A percentile compares a stretch with the other conserved stretches of the same genome.
Conservation (phyloP, 495 filamentous ascomycete genomes). For the Penicillium macrosclerotiorum region DNA sequence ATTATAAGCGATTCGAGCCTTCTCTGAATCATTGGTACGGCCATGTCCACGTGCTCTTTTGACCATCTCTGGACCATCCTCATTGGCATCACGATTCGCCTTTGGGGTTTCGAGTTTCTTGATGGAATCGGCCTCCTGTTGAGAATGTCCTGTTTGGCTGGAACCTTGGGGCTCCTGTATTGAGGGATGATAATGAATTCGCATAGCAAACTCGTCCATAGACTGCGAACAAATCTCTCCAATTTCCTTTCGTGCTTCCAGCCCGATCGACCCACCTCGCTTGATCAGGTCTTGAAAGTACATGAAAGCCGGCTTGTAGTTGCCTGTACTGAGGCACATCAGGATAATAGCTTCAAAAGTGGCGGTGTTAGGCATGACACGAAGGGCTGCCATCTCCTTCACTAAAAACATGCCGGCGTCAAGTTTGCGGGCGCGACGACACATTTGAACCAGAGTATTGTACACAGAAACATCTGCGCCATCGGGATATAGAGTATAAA, state of each 20-base stretch:
- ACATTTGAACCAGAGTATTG: slow-evolving; percentile 65
- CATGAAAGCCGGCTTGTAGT: slow-evolving; percentile 38
- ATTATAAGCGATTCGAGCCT: slow-evolving; percentile 1
- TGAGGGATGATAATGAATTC: slow-evolving; percentile 29
- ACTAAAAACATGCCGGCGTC: slow-evolving; percentile 65
- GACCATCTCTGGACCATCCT: neutral
- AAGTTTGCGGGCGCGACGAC: slow-evolving; percentile 46
- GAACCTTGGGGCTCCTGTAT: slow-evolving; percentile 14
- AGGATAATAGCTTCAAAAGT: slow-evolving; percentile 71
- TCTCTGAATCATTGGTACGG: neutral
- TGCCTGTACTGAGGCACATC: slow-evolving; percentile 53
- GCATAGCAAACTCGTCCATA: slow-evolving; percentile 29
- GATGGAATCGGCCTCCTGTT: slow-evolving; percentile 5
- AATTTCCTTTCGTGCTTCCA: slow-evolving; percentile 27
- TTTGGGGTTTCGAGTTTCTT: no score
- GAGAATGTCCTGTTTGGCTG: neutral
- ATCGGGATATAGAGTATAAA: slow-evolving; percentile 58
- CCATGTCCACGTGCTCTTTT: neutral
- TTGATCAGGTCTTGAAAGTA: slow-evolving; percentile 39
- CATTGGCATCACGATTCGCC: no score
- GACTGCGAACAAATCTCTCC: slow-evolving; percentile 27
- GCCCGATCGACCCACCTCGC: slow-evolving; percentile 21
- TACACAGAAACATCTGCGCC: slow-evolving; percentile 63
- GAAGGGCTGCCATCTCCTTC: slow-evolving; percentile 68
- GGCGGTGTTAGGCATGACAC: slow-evolving; percentile 53